A percentile compares a stretch with the other conserved stretches of the same genome.
Conservation (phyloP, 495 filamentous ascomycete species). For the Friedmanniomyces endolithicus region DNA sequence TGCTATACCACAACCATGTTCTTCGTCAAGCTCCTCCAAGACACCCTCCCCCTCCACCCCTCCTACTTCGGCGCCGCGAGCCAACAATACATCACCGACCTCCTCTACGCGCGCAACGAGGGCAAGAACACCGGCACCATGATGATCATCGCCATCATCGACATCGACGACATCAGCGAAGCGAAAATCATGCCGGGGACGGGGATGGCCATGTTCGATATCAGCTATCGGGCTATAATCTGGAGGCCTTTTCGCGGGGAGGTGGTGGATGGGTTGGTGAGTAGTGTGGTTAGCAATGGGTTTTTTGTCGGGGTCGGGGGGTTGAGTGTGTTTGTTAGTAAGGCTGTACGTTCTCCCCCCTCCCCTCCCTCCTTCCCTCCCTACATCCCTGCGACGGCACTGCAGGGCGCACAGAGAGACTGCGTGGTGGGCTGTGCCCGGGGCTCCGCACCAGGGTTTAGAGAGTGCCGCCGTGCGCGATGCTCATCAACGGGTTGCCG, state of each 20-base stretch:
- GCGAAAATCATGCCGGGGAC: constrained; percentile 82
- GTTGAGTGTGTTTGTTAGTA: constrained; percentile 76
- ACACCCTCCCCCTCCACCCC: constrained; percentile 82
- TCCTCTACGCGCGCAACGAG: constrained; percentile 83
- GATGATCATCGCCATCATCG: constrained; percentile 94
- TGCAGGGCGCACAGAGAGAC: too few relatives aligned
- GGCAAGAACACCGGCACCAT: constrained; percentile 76
- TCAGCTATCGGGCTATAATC: constrained; percentile 88
- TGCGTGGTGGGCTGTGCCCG: too few relatives aligned
- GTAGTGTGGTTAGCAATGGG: constrained; percentile 76
- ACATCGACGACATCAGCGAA: constrained; percentile 74
- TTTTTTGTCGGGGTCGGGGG: constrained; percentile 89
- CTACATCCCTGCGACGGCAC: too few relatives aligned
- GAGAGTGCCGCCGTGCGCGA: too few relatives aligned
- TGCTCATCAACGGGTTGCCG: too few relatives aligned
- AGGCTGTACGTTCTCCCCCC: constrained; percentile 47
- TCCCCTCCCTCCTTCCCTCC: too few relatives aligned
- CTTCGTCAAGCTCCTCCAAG: constrained; percentile 91
- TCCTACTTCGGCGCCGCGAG: constrained; percentile 91
- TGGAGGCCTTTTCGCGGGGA: constrained; percentile 96
- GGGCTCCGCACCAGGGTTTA: too few relatives aligned
- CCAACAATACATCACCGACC: constrained; percentile 71
- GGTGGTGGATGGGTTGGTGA: constrained; percentile 87
- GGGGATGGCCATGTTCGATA: constrained; percentile 84
- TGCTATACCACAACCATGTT: constrained; percentile 62